Base-by-base conservation (phyloP, 768 basidiomycete genomes). In the Podaxis rugospora region DNA sequence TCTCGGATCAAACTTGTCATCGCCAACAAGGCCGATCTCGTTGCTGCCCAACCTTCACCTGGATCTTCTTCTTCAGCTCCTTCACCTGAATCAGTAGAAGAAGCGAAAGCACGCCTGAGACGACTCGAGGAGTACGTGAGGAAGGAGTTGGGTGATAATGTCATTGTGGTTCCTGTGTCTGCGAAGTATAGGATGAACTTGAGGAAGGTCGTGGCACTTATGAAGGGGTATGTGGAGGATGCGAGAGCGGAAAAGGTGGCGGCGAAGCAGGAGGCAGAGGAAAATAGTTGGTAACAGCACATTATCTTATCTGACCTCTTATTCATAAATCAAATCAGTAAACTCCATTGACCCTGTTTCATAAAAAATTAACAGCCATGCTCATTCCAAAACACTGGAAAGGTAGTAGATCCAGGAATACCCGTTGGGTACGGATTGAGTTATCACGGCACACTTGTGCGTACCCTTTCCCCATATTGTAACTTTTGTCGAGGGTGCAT, bases 21-120 rank as follows among this genome's bases (percentile, higher is more conserved):
- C 16, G 91, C 93, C 27, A 99, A 98, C 78, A 99, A 99, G 73
- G 97, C 94, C 0, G 97, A 99, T 74, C 70, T 92, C 35, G 81
- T 96, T 2, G 90, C 78, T 1, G 79, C 74, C 0, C 35, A 52
- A 35, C 18, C 40, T 18, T n/a, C 18, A 6, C 13, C 40, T 16
- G 39, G 51, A 53, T 32, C 58, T n/a, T 3, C 23, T 4, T 28
- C 50, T 16, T 25, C 47, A 57, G 78, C 78, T 9, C 80, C 75
- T 10, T 78, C 80, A 28, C 71, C 73, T n/a, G 73, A 69, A 14
- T 79, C 80, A 5, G 80, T 89, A 5, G 72, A 74, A 39, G 78
- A 76, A 40, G 88, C 87, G 4, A 80, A 78, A 64, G 75, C 72
- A 28, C 92, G 90, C 70, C 76, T 91, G 52, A 66, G 57, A 35